Conservation (phyloP, 2,329 filamentous ascomycete species). For the Ophiostoma fasciatum region DNA sequence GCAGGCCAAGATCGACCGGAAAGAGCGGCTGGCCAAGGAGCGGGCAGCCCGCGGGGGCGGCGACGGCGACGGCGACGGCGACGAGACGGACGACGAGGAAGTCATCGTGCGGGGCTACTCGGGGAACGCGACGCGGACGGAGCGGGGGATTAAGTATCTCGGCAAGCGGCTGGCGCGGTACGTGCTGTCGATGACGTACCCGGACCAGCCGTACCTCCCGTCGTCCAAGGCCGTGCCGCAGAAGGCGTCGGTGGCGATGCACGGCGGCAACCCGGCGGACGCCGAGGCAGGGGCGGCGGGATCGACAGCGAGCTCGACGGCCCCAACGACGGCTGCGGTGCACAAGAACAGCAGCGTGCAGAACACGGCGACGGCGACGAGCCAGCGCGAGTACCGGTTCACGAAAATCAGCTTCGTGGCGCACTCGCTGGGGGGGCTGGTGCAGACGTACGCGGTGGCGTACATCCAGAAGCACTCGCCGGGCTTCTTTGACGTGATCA, state of each 20-base stretch:
- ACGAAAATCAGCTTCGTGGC: conserved; percentile 92
- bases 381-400: conserved; percentile 54
- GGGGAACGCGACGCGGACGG: conserved; percentile 80
- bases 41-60: conserved; percentile 14
- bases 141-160: conserved; percentile 91
- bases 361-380: conserved; percentile 16
- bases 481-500: conserved; percentile 72
- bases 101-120: conserved; percentile 82
- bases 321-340: conserved; percentile 13
- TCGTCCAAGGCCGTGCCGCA: conserved; percentile 34
- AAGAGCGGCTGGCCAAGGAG: conserved; percentile 39
- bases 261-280: neutral
- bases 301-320: too few species aligned
- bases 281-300: neutral
- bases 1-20: conserved; percentile 57
- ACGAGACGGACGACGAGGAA: conserved; percentile 58
- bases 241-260: conserved; percentile 22
- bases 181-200: conserved; percentile 78
- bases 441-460: conserved; percentile 88
- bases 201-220: conserved; percentile 79
- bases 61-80: conserved; percentile 12
- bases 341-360: conserved; percentile 39
- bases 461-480: conserved; percentile 96
- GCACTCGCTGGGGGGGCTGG: conserved; percentile 77
- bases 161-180: conserved; percentile 90